Evolutionary conservation across 306 rosid genomes (phyloP), one percentile per base, ranked within the genome.

Genomic region (Cicer cuneatum): DNA sequence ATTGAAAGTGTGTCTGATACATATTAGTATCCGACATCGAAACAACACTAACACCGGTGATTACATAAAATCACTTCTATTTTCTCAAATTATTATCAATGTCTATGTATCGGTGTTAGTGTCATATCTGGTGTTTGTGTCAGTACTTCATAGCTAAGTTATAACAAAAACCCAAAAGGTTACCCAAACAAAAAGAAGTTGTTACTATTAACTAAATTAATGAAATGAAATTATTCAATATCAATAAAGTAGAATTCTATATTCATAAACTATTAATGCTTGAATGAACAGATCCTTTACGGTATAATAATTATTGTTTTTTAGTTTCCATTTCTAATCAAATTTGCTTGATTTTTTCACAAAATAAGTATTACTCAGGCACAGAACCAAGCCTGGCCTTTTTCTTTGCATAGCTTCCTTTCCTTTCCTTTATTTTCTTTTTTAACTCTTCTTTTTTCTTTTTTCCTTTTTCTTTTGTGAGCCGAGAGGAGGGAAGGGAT

Each of bases 401-500:
- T 65, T 71, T 29, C 69, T 58, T 59, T 48, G 72, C 68, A 65
- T 41, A 41, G 60, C 54, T 72, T 66, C 82, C 74, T 48, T 77
- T 64, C 7, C 21, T 76, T 58, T 71, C 21, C 47, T 29, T 18
- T 18, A 10, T 24, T 13, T 62, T 49, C n/a, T 13, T 54, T 63
- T 13, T 68, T 5, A 7, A 7, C 2, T 29, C 18, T 42, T 41
- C 35, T 43, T 42, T 41, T 18, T 39, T 59, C n/a, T 47, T 19
- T 67, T 67, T 73, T 68, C 2, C 42, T 35, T 68, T 81, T 69
- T 61, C 35, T 38, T 76, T 65, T 71, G 51, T 45, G 70, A 51
- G 70, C 10, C 46, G 70, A 64, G 81, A 62, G 74, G 70, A 70
- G 74, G 74, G 81, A 75, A 66, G 72, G 81, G n/a, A 77, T 66